phyloP scores from a whole-genome alignment of 306 rosid species.

The Cotoneaster glaucophyllus region DNA sequence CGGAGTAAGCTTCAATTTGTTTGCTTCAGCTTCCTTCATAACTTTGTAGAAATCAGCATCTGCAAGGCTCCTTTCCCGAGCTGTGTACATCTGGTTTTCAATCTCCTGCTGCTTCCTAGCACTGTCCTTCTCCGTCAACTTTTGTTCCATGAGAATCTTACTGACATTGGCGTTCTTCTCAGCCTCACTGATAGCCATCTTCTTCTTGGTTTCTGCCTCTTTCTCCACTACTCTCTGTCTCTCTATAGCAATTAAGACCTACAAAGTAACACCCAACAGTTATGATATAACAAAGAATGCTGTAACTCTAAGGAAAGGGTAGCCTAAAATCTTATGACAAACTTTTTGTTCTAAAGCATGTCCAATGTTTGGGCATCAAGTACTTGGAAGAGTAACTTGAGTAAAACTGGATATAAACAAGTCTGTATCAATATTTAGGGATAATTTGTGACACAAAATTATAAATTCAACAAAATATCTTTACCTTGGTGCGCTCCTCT shows the following conservation, averaged over 20 bases:
- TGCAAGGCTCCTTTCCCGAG: constrained; percentile 68
- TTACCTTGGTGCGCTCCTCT: constrained; percentile 94
- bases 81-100: constrained; percentile 74
- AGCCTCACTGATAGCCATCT: constrained; percentile 95
- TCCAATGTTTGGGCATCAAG: not conserved
- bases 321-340: not conserved
- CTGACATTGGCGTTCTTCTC: constrained; percentile 92
- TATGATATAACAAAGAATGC: not conserved
- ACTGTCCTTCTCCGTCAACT: constrained; percentile 67
- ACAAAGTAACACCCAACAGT: constrained; percentile 20
- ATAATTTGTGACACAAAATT: not conserved
- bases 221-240: constrained; percentile 72
- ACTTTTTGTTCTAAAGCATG: not conserved
- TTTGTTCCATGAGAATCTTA: constrained; percentile 85
- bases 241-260: constrained; percentile 88
- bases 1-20: constrained; percentile 87
- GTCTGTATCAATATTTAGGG: not conserved
- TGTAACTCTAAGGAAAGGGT: not conserved
- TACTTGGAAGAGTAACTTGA: not conserved
- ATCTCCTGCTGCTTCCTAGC: constrained; percentile 64
- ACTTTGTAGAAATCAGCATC: constrained; percentile 84
- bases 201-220: constrained; percentile 77
- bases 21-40: constrained; percentile 81
- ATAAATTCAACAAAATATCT: not conserved
- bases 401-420: not conserved